Evolutionary conservation across 2,329 filamentous ascomycete species (phyloP), one percentile per base, ranked within the genome.

Genomic region (Cercospora zeina): DNA sequence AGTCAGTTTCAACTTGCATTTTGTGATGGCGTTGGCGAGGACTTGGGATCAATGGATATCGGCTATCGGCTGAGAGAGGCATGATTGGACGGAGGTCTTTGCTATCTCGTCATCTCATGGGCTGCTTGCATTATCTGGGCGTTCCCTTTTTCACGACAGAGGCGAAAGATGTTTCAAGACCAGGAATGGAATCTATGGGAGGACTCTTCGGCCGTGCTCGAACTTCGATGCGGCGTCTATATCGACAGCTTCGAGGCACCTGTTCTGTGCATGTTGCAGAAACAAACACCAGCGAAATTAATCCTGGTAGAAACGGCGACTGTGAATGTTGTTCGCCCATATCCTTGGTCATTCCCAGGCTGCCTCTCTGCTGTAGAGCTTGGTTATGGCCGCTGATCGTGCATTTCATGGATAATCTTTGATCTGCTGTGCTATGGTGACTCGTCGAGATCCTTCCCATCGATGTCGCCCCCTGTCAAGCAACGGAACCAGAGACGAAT

Each of bases 81-180:
- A 27, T 8, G 21, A 21, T 2, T 49, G 11, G 42, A 27, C 21
- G 27, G 10, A 21, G 10, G 21, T 49, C 42, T 49, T 11, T 0
- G 21, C 19, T n/a, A 13, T 7, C 21, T 27, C 42, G 42, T n/a
- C 24, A 13, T 56, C 13, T 51, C 55, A 45, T 45, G 56, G 37
- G 39, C n/a, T 13, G 36, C 27, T 56, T 59, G 61, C 61, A 62
- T 59, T 45, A 49, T 37, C 58, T 31, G 14, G 57, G 57, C 51
- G 61, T 63, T 53, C 33, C 24, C 3, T 3, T 27, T 27, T 61
- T 16, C 39, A 31, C 34, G 37, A 56, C 19, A 33, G 31, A 50
- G 34, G 24, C 14, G 51, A 56, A 58, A 54, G 10, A 50, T 33
- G 56, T 55, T 42, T 59, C 53, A 42, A 57, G 56, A 63, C 55